Percentiles rank a stretch among this genome's conserved stretches.
Conservation (phyloP, 805 yeast genomes). For the Starmerella roubikii region DNA sequence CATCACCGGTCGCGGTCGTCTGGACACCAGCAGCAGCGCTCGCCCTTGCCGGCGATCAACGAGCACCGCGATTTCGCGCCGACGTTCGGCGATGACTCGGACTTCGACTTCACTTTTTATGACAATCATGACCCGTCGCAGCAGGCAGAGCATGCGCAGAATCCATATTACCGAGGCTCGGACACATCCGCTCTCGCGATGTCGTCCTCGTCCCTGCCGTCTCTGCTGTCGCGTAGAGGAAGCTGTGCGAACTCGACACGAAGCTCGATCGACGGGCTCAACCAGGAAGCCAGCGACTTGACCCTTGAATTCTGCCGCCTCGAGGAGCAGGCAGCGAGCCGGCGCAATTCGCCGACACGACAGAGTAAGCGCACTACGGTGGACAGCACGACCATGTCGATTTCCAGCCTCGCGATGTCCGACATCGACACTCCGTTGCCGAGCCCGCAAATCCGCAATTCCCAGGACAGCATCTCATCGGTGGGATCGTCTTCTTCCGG, state of each 20-base stretch:
- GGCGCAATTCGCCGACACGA: not conserved
- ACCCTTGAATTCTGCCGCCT: conserved; percentile 22
- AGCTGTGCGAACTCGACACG: not conserved
- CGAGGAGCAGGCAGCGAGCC: conserved; percentile 6
- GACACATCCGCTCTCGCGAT: not conserved
- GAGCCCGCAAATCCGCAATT: conserved; percentile 1
- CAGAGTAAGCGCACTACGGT: not conserved
- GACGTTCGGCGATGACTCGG: too few species aligned
- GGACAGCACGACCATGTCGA: conserved; percentile 3
- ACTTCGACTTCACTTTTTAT: too few species aligned
- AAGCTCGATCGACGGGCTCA: conserved; percentile 22
- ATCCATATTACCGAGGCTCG: not conserved
- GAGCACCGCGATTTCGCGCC: conserved; percentile 2
- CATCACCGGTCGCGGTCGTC: not conserved
- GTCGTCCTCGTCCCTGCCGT: conserved; percentile 1
- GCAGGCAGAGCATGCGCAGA: not conserved
- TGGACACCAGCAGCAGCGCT: not conserved
- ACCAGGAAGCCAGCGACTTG: conserved; percentile 27
- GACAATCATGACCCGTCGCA: too few species aligned
- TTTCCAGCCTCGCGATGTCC: conserved; percentile 3
- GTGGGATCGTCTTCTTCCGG: too few species aligned
- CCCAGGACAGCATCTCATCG: not conserved
- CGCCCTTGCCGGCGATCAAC: conserved; percentile 7
- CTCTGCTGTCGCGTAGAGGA: conserved; percentile 3
- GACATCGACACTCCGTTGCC: conserved; percentile 8